A percentile compares a stretch with the other conserved stretches of the same genome.
Conservation (phyloP, 257 asterid genomes). For the Nicotiana tabacum region DNA sequence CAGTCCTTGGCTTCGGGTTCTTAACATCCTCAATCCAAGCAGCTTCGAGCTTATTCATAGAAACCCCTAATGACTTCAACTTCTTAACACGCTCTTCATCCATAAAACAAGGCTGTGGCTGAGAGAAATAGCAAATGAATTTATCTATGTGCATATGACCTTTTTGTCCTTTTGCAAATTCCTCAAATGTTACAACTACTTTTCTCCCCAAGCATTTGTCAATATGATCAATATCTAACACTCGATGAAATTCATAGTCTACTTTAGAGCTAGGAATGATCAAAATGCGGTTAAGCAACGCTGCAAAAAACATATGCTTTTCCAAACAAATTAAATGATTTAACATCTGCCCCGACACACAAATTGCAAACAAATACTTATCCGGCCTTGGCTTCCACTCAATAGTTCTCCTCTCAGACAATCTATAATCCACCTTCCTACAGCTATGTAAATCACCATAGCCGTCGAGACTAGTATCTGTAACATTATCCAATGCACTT, state of each 20-base stretch:
- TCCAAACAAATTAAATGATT: slow-evolving; percentile 94
- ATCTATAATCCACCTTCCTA: slow-evolving; percentile 58
- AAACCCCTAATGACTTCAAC: slow-evolving; percentile 70
- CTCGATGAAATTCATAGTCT: slow-evolving; percentile 70
- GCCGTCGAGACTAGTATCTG: slow-evolving; percentile 30
- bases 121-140: slow-evolving; percentile 83
- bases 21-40: slow-evolving; percentile 90
- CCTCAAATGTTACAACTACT: slow-evolving; percentile 86
- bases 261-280: slow-evolving; percentile 87
- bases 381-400: slow-evolving; percentile 78
- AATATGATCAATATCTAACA: slow-evolving; percentile 78
- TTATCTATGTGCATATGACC: slow-evolving; percentile 59
- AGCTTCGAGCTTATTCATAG: slow-evolving; percentile 63
- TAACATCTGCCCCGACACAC: slow-evolving; percentile 94
- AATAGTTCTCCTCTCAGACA: slow-evolving; percentile 52
- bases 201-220: slow-evolving; percentile 73
- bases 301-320: slow-evolving; percentile 95
- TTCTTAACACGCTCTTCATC: slow-evolving; percentile 86
- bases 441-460: slow-evolving; percentile 47
- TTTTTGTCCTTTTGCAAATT: slow-evolving; percentile 60
- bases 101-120: slow-evolving; percentile 73
- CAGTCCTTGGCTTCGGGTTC: slow-evolving; percentile 60
- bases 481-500: slow-evolving; percentile 34
- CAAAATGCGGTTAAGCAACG: slow-evolving; percentile 65
- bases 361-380: slow-evolving; percentile 82